Base-by-base conservation (phyloP, 768 basidiomycete genomes). In the Russula earlei region DNA sequence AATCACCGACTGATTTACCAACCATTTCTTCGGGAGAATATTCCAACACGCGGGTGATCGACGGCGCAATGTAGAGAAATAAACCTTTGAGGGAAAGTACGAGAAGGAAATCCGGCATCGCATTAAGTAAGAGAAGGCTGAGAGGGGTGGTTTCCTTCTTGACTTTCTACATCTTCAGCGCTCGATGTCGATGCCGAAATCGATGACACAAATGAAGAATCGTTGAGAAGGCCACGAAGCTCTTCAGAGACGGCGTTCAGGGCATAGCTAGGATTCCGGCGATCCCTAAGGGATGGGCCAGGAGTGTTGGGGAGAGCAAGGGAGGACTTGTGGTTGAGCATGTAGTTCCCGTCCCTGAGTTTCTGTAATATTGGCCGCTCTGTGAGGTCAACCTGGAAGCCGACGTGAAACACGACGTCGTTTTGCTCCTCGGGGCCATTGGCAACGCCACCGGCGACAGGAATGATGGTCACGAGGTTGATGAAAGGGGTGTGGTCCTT, bases 331-430 rank as follows among this genome's bases (percentile, higher is more conserved):
- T 85, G 82, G 66, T 89, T 80, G 65, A 82, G 78, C 54, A 82
- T 70, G 69, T 91, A 91, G 33, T 78, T 81, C 17, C 93, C 93
- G 62, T 89, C 83, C 19, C 77, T 71, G 51, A 93, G 76, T 67
- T 84, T 89, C 61, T 86, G 79, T 51, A 93, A 71, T 57, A 96
- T 93, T 2, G 91, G 92, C 71, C 94, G 91, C 64, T 86, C 82
- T 17, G 83, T 83, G 47, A 99, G 74, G 69, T 97, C 91, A 53
- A 96, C 87, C 70, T 99, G 93, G 75, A 99, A 98, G 0, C 96
- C 96, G 49, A 99, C 85, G 64, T 90, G 86, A 67, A 87, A 95
- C 9, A 81, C 83, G 38, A 89, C 77, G 43, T 94, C 85, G 52
- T 82, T 80, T 36, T 76, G 76, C 61, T 83, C 84, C 41, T 81